Evolutionary conservation across 345 rosid genomes (phyloP).

Genomic region (Brassica juncea): DNA sequence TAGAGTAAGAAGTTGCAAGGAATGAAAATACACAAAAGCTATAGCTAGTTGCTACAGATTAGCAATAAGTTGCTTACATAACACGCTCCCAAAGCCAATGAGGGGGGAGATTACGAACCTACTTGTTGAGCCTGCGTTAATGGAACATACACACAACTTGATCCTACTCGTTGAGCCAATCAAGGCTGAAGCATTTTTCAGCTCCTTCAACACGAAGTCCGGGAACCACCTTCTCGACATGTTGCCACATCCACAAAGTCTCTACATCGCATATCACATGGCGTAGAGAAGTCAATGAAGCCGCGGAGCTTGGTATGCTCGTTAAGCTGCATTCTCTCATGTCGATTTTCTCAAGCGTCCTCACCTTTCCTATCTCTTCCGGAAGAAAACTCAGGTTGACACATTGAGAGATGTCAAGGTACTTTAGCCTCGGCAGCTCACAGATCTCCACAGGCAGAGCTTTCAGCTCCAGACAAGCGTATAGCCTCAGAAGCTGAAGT

Average conservation of each 20-base stretch:
- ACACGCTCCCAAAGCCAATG: background rate
- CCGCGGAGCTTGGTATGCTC: slow-evolving; percentile 54
- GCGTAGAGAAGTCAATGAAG: slow-evolving; percentile 51
- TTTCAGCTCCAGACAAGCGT: slow-evolving; percentile 70
- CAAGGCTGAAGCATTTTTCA: slow-evolving; percentile 54
- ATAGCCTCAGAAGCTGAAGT: slow-evolving; percentile 61
- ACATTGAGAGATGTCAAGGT: slow-evolving; percentile 80
- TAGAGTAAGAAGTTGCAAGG: background rate
- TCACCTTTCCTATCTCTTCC: slow-evolving; percentile 52
- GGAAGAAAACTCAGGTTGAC: slow-evolving; percentile 61
- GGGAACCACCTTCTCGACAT: slow-evolving; percentile 44
- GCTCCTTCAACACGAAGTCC: slow-evolving; percentile 63
- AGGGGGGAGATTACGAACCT: background rate
- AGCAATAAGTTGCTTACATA: slow-evolving; percentile 5
- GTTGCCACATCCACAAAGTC: slow-evolving; percentile 53
- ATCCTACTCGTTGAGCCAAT: slow-evolving; percentile 67
- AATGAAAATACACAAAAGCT: background rate
- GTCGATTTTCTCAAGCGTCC: slow-evolving; percentile 78
- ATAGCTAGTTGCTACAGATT: background rate
- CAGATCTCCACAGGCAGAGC: slow-evolving; percentile 58
- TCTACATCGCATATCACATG: slow-evolving; percentile 70
- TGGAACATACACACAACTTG: background rate
- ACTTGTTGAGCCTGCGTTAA: background rate
- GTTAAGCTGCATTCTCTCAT: slow-evolving; percentile 73
- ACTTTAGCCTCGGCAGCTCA: slow-evolving; percentile 56